These are phyloP conservation scores for Lachancea waltii DNA, from an alignment of 805 yeast species.

Conservation along the genomic window DNA sequence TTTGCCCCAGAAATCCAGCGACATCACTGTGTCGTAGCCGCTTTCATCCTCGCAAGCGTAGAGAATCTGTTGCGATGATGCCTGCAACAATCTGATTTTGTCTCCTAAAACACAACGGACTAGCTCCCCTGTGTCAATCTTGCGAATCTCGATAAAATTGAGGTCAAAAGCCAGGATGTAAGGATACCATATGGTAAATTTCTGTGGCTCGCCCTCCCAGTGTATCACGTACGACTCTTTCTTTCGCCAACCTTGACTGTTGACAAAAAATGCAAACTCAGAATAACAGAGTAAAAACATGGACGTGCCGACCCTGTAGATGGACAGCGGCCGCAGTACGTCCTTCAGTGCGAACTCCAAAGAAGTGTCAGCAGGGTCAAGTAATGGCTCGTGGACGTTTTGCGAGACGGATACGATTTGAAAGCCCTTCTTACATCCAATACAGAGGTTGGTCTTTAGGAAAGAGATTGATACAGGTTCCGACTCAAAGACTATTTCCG, in stretches of 20 bases:
- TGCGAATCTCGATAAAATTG: conserved; percentile 85
- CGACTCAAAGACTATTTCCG: conserved; percentile 74
- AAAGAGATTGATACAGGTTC: conserved; percentile 92
- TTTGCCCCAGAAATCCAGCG: conserved; percentile 79
- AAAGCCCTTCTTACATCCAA: conserved; percentile 95
- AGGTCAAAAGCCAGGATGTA: conserved; percentile 86
- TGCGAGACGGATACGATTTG: conserved; percentile 85
- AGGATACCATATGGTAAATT: conserved; percentile 91
- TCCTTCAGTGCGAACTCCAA: conserved; percentile 73
- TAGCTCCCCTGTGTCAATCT: conserved; percentile 80
- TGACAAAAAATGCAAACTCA: conserved; percentile 91
- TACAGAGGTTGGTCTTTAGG: conserved; percentile 79
- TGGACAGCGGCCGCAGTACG: conserved; percentile 83
- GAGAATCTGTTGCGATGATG: conserved; percentile 86
- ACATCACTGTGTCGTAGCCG: conserved; percentile 88
- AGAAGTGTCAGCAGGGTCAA: conserved; percentile 98
- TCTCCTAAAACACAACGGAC: conserved; percentile 89
- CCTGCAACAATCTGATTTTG: conserved; percentile 80
- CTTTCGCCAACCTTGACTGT: conserved; percentile 93
- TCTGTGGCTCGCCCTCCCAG: conserved; percentile 96
- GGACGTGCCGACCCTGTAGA: conserved; percentile 72
- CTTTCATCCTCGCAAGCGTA: conserved; percentile 87
- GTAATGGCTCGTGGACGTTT: conserved; percentile 76
- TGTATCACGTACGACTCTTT: conserved; percentile 88
- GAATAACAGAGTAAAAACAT: conserved; percentile 86